Evolutionary conservation across 176 grass and related monocot species (phyloP).

Genomic region (Eleusine indica): DNA sequence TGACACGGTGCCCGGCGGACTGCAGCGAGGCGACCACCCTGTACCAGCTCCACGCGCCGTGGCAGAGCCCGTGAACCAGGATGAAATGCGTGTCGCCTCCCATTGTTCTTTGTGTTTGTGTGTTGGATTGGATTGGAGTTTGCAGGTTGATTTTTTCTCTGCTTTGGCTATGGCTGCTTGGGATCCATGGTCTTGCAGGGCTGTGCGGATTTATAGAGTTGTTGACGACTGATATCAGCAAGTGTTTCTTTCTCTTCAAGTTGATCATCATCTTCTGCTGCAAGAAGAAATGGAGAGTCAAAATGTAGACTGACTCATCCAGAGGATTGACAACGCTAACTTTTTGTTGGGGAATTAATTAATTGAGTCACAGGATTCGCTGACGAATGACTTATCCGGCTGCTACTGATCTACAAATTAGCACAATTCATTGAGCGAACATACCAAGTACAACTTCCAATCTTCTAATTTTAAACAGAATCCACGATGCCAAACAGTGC

Average conservation of each 20-base stretch:
- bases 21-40: slow-evolving; percentile 27
- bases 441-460: not conserved
- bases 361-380: not conserved
- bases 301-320: not conserved
- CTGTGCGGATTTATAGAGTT: not conserved
- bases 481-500: too few relatives aligned
- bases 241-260: slow-evolving; percentile 33
- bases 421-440: not conserved
- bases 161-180: not conserved
- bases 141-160: not conserved
- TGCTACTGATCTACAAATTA: not conserved
- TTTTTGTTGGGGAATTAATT: not conserved
- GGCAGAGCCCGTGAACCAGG: slow-evolving; percentile 52
- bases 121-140: not conserved
- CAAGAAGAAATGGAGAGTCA: slow-evolving; percentile 17
- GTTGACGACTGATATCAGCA: not conserved
- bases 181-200: not conserved
- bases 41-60: slow-evolving; percentile 71
- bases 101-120: not conserved
- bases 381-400: not conserved
- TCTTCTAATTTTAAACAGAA: too few relatives aligned
- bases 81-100: slow-evolving; percentile 40
- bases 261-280: slow-evolving; percentile 21
- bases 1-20: slow-evolving; percentile 48
- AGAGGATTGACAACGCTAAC: too few relatives aligned